Conservation (phyloP, 2,329 filamentous ascomycete species). For the Sordariomycetes sp. region DNA sequence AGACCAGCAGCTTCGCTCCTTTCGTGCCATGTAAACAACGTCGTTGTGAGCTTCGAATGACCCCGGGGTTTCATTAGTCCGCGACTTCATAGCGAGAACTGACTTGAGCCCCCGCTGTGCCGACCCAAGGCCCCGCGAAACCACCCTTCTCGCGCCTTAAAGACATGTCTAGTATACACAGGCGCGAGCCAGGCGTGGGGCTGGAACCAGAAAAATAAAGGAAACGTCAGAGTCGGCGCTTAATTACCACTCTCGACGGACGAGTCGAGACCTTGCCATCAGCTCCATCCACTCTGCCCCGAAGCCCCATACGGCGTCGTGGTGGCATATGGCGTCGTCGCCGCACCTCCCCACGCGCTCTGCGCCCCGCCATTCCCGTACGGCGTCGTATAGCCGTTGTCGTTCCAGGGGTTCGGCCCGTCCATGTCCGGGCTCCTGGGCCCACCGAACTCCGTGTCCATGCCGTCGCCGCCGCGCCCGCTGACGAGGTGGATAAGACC, state of each 20-base stretch:
- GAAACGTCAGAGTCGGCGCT: neutral
- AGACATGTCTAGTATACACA: neutral
- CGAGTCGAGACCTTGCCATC: neutral
- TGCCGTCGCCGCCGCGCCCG: conserved; percentile 38
- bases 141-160: neutral
- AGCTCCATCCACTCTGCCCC: conserved; percentile 9
- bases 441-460: conserved; percentile 46
- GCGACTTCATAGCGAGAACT: too few species aligned
- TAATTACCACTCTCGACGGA: neutral
- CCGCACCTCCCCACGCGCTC: conserved; percentile 50
- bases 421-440: conserved; percentile 55
- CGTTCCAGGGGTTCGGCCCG: conserved; percentile 42
- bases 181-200: neutral
- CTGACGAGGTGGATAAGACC: conserved; percentile 55
- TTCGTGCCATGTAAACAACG: neutral
- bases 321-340: conserved; percentile 27
- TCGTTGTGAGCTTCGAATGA: neutral
- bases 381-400: conserved; percentile 57
- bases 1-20: neutral
- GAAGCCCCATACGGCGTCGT: conserved; percentile 27
- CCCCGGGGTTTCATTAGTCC: neutral
- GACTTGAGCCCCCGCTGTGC: neutral
- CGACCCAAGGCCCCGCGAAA: neutral
- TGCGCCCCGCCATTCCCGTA: conserved; percentile 43
- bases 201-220: neutral